Percentiles rank a stretch among this genome's conserved stretches.
These are phyloP conservation scores for Clarireedia homoeocarpa DNA, from an alignment of 2,329 filamentous ascomycete species.

Conservation along the genomic window DNA sequence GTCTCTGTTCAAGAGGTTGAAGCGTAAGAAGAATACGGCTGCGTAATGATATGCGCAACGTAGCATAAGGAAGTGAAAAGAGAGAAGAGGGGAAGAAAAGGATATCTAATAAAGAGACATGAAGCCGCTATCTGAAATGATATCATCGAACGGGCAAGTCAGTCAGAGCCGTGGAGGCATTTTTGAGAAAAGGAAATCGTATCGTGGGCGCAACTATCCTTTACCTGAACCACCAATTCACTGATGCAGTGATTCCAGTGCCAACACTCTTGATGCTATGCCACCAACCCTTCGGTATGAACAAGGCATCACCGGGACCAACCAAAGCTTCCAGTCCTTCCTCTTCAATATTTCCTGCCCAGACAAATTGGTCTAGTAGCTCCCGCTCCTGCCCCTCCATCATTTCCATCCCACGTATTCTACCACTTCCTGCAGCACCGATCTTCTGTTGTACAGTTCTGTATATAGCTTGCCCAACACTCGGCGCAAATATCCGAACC, in stretches of 20 bases:
- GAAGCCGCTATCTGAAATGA: no score
- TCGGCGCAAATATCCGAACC: conserved; percentile 63
- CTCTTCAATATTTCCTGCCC: conserved; percentile 38
- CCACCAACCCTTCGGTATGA: conserved; percentile 82
- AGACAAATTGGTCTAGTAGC: conserved; percentile 61
- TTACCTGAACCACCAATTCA: conserved; percentile 50
- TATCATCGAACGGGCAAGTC: no score
- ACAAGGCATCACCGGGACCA: conserved; percentile 60
- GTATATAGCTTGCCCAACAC: conserved; percentile 57
- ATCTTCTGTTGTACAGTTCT: conserved; percentile 35
- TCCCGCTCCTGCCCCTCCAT: conserved; percentile 72
- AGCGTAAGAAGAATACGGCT: not conserved
- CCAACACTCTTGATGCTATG: conserved; percentile 67
- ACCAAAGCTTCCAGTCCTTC: conserved; percentile 39
- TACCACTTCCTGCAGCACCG: conserved; percentile 31
- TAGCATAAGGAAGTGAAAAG: not conserved
- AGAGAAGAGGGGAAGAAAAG: no score
- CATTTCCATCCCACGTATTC: conserved; percentile 74
- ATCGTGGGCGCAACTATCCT: not conserved
- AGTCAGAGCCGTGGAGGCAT: no score
- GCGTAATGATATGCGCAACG: not conserved
- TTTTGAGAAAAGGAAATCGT: not conserved
- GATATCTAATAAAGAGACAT: no score
- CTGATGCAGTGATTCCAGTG: conserved; percentile 29
- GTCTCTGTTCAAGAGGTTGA: conserved; percentile 36